Evolutionary conservation across 2,329 filamentous ascomycete species (phyloP).

Genomic region (Colletotrichum sp.): DNA sequence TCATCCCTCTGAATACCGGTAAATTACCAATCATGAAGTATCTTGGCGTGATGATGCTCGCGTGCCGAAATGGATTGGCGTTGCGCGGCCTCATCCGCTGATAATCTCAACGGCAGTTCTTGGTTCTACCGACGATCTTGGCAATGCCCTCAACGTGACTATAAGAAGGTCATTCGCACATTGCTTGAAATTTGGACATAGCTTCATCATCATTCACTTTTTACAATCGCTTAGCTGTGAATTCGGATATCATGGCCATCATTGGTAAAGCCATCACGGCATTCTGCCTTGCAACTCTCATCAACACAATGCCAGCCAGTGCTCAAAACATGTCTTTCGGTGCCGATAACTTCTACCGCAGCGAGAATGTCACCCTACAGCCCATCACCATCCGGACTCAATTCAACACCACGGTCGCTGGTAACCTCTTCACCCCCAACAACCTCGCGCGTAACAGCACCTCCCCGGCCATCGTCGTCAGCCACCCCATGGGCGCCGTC

Average conservation of each 20-base stretch:
- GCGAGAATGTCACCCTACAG: neutral
- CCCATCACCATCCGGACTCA: neutral
- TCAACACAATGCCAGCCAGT: neutral
- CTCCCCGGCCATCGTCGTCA: constrained; percentile 27
- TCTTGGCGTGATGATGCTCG: neutral
- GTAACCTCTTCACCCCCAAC: constrained; percentile 1
- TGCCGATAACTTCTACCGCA: constrained; percentile 13
- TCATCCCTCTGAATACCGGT: neutral
- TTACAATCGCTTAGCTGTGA: neutral
- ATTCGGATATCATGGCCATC: neutral
- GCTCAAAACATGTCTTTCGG: constrained; percentile 11
- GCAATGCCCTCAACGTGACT: neutral
- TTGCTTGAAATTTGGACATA: neutral
- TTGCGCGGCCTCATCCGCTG: neutral
- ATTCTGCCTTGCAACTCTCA: neutral
- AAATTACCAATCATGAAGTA: neutral
- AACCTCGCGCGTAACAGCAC: neutral
- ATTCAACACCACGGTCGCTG: neutral
- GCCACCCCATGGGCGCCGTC: constrained; percentile 32
- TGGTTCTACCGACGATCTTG: neutral
- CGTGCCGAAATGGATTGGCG: neutral
- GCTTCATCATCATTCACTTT: neutral
- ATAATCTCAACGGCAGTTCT: neutral
- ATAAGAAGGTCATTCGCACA: neutral
- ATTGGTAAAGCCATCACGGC: neutral